Conservation (phyloP, 495 filamentous ascomycete species). For the Hypoxylon rickii region DNA sequence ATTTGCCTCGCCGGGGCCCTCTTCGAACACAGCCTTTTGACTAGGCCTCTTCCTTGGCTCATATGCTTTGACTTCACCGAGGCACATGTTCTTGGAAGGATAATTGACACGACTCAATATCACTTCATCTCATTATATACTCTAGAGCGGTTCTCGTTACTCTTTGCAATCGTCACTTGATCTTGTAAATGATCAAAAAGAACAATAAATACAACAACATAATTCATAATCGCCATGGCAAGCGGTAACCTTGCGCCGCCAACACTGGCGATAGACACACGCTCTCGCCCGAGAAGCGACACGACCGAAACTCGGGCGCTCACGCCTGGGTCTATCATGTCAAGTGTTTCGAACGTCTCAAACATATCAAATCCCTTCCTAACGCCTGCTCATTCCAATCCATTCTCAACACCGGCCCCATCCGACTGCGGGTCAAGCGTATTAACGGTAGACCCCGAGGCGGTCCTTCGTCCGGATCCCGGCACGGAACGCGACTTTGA, state of each 20-base stretch:
- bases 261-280: slow-evolving; percentile 27
- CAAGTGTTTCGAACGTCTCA: slow-evolving; percentile 23
- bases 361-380: slow-evolving; percentile 36
- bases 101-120: not conserved
- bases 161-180: not conserved
- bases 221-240: slow-evolving; percentile 35
- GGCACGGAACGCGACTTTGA: slow-evolving; percentile 73
- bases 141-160: not conserved
- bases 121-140: not conserved
- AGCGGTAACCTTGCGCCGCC: slow-evolving; percentile 33
- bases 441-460: slow-evolving; percentile 27
- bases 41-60: not conserved
- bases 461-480: slow-evolving; percentile 59
- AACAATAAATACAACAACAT: not conserved
- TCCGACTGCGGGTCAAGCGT: slow-evolving; percentile 37
- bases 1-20: slow-evolving; percentile 9
- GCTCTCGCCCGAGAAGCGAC: slow-evolving; percentile 36
- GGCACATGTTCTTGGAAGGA: not conserved
- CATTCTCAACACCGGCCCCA: slow-evolving; percentile 31
- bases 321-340: slow-evolving; percentile 34
- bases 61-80: slow-evolving; percentile 27
- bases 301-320: slow-evolving; percentile 36
- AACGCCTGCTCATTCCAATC: slow-evolving; percentile 35
- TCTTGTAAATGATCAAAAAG: no score
- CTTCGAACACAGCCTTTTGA: not conserved